Percentiles rank a stretch among this genome's conserved stretches.
Evolutionary conservation across 768 basidiomycete genomes (phyloP).

Genomic region (Pisolithus marmoratus): DNA sequence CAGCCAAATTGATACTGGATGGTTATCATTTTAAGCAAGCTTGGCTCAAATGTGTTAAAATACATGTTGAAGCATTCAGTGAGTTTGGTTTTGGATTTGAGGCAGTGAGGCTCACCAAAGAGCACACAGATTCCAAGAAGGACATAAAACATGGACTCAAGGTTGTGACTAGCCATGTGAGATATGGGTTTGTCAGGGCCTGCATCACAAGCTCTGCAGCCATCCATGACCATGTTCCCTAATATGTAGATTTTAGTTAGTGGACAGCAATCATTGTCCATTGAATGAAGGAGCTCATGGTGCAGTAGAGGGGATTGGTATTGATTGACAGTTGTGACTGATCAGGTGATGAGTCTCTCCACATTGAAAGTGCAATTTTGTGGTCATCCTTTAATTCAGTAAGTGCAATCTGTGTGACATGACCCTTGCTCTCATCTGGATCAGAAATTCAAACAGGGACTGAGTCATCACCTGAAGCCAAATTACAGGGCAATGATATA

Average conservation of each 20-base stretch:
- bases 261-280: too few relatives aligned
- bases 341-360: not conserved
- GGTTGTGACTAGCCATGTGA: constrained; percentile 1
- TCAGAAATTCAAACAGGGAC: too few relatives aligned
- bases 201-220: constrained; percentile 1
- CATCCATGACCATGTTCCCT: constrained; percentile 6
- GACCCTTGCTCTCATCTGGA: too few relatives aligned
- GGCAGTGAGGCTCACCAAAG: not conserved
- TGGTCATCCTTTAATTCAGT: not conserved
- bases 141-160: constrained; percentile 11
- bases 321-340: not conserved
- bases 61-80: constrained; percentile 1
- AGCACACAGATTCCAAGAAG: constrained; percentile 4
- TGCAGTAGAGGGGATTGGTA: not conserved
- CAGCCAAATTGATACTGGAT: constrained; percentile 2
- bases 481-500: too few relatives aligned
- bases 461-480: too few relatives aligned
- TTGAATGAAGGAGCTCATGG: not conserved
- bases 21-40: not conserved
- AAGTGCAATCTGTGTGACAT: not conserved
- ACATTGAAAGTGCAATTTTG: not conserved
- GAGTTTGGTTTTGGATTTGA: not conserved
- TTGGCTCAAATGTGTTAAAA: not conserved
- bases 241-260: not conserved
- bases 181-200: not conserved